These are phyloP conservation scores for Ophiostoma tasmaniense DNA, from an alignment of 2,329 filamentous ascomycete species.

Conservation along the genomic window DNA sequence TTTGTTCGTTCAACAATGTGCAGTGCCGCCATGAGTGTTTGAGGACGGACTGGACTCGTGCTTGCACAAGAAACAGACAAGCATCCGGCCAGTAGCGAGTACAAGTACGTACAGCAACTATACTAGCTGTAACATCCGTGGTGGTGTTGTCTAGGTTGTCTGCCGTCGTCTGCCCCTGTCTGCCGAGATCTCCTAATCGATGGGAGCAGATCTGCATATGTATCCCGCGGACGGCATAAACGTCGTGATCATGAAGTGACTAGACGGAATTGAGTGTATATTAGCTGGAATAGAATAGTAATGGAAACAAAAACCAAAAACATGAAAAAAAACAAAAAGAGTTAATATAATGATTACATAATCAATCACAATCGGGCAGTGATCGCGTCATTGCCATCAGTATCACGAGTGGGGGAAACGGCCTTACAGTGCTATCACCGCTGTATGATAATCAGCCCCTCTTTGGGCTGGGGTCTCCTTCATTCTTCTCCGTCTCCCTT, in stretches of 20 bases:
- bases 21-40: not conserved
- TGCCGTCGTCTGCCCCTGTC: not conserved
- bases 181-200: not conserved
- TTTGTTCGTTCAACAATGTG: not conserved
- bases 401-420: not conserved
- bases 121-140: not conserved
- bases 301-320: not conserved
- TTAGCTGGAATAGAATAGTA: not conserved
- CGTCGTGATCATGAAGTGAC: not conserved
- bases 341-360: not conserved
- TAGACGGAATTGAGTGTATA: not conserved
- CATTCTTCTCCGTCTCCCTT: no score
- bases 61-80: no score
- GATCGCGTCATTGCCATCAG: not conserved
- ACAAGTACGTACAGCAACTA: not conserved
- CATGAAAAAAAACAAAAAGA: no score
- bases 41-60: not conserved
- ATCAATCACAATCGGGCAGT: not conserved
- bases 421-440: not conserved
- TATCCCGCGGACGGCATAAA: not conserved
- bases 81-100: no score
- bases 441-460: conserved; percentile 4
- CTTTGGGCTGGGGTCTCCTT: no score
- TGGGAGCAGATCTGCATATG: not conserved
- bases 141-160: not conserved